Evolutionary conservation across 768 basidiomycete genomes (phyloP).

Genomic region (Kwoniella dejecticola): DNA sequence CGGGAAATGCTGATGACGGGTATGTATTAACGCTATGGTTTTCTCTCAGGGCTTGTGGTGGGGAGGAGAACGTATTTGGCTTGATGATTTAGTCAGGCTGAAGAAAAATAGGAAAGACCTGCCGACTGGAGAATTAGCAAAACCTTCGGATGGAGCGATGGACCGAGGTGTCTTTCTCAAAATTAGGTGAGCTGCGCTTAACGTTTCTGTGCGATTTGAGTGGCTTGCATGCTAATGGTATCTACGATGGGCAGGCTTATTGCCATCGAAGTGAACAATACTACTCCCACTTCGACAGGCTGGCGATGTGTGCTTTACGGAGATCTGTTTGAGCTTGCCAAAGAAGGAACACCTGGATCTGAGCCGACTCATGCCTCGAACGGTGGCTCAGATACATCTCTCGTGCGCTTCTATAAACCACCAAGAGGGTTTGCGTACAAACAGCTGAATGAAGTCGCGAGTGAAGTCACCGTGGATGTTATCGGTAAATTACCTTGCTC

Average conservation of each 20-base stretch:
- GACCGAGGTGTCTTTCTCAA: conserved; percentile 36
- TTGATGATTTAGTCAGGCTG: conserved; percentile 77
- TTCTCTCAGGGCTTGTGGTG: conserved; percentile 67
- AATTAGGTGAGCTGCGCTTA: conserved; percentile 37
- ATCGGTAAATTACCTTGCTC: conserved; percentile 32
- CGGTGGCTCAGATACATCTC: conserved; percentile 2
- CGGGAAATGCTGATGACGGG: background rate
- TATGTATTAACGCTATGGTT: background rate
- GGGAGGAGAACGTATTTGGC: conserved; percentile 87
- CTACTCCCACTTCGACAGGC: background rate
- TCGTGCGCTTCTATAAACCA: conserved; percentile 18
- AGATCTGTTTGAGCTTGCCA: conserved; percentile 44
- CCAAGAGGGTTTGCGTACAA: conserved; percentile 33
- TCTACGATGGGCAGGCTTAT: conserved; percentile 19
- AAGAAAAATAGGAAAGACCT: conserved; percentile 33
- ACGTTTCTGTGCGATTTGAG: background rate
- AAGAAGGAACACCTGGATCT: background rate
- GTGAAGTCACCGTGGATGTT: conserved; percentile 46
- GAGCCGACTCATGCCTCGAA: background rate
- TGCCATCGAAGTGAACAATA: conserved; percentile 30
- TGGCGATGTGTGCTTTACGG: conserved; percentile 44
- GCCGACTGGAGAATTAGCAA: conserved; percentile 23
- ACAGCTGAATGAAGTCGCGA: conserved; percentile 36
- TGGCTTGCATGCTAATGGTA: background rate
- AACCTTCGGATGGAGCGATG: conserved; percentile 31